Percentiles rank a stretch among this genome's conserved stretches.
phyloP scores from a whole-genome alignment of 257 asterid species.

The Fraxinus anomala region DNA sequence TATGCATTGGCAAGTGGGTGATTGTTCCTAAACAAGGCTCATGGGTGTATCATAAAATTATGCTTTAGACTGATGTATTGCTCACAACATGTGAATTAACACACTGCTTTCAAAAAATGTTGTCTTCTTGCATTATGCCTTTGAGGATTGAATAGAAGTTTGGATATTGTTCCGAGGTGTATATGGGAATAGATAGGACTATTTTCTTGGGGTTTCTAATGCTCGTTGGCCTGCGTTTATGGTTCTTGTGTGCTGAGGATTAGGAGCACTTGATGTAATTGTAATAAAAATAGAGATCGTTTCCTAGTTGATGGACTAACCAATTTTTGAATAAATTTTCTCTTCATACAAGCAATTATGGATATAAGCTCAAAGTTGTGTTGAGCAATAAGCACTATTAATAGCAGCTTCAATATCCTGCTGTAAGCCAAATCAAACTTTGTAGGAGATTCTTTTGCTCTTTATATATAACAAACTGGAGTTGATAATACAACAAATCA shows the following conservation, averaged over 20 bases:
- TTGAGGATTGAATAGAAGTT: background rate
- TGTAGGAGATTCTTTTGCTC: no score
- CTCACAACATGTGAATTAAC: background rate
- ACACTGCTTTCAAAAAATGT: background rate
- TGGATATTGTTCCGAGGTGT: background rate
- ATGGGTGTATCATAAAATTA: no score
- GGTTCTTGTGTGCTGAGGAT: background rate
- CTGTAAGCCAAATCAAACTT: background rate
- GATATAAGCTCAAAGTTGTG: background rate
- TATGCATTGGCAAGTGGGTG: no score
- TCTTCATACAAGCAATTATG: background rate
- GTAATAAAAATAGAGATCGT: background rate
- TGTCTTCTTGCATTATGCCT: background rate
- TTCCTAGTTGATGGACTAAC: background rate
- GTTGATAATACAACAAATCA: background rate
- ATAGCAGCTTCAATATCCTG: constrained; percentile 8
- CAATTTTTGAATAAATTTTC: background rate
- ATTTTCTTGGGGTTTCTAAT: background rate
- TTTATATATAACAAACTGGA: no score
- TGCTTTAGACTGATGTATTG: background rate
- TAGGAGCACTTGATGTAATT: background rate
- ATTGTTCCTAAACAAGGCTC: no score
- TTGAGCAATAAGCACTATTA: background rate
- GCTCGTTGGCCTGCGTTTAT: background rate
- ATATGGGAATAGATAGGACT: background rate